Conservation (phyloP, 192 early-diverging fungal genomes). For the Coemansia sp. region DNA sequence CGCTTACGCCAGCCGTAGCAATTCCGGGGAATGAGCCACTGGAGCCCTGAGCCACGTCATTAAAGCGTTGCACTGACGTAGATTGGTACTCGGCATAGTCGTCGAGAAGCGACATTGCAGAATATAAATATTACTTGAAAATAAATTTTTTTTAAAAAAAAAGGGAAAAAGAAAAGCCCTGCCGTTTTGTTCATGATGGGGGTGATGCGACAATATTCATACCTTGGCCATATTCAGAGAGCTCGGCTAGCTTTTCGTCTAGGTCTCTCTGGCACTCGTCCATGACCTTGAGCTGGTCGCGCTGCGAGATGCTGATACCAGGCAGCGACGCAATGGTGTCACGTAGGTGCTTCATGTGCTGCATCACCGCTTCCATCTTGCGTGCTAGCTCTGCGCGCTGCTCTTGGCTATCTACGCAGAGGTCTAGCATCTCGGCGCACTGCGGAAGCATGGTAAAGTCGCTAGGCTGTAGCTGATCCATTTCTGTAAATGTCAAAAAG, state of each 20-base stretch:
- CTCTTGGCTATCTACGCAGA: slow-evolving; percentile 37
- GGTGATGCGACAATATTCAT: background rate
- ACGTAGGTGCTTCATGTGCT: slow-evolving; percentile 38
- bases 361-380: slow-evolving; percentile 39
- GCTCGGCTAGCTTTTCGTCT: slow-evolving; percentile 27
- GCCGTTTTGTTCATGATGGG: background rate
- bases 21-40: background rate
- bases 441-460: slow-evolving; percentile 50
- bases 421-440: slow-evolving; percentile 40
- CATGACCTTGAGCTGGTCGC: slow-evolving; percentile 47
- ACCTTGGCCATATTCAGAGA: slow-evolving; percentile 24
- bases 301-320: slow-evolving; percentile 49
- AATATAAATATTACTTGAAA: background rate
- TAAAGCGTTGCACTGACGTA: background rate
- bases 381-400: slow-evolving; percentile 43
- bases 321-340: slow-evolving; percentile 31
- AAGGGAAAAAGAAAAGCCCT: background rate
- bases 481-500: background rate
- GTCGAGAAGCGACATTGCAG: slow-evolving; percentile 49
- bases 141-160: slow-evolving; percentile 1
- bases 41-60: background rate
- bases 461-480: slow-evolving; percentile 45
- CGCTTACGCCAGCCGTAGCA: background rate
- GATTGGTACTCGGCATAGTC: slow-evolving; percentile 52
- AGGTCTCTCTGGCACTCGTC: slow-evolving; percentile 40